A percentile compares a stretch with the other conserved stretches of the same genome.
These are phyloP conservation scores for Podospora bellae-mahoneyi DNA, from an alignment of 495 filamentous ascomycete species.

Conservation along the genomic window DNA sequence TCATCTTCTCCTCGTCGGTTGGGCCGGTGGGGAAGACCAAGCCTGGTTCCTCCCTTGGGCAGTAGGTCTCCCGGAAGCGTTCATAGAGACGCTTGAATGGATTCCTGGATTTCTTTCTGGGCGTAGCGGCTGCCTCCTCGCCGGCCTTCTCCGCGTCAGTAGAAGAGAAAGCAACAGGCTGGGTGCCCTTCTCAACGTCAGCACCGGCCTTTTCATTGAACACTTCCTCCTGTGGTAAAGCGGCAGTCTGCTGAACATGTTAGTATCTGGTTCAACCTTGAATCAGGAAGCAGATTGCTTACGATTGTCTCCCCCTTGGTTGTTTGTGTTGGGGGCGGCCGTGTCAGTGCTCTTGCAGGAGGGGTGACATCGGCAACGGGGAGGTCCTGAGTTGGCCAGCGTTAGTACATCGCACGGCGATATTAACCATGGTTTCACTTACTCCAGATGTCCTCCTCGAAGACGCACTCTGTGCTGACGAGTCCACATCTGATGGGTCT, in stretches of 20 bases:
- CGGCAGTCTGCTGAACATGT: slow-evolving; percentile 11
- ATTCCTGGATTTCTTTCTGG: slow-evolving; percentile 15
- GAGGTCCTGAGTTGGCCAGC: slow-evolving; percentile 8
- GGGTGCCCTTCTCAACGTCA: slow-evolving; percentile 16
- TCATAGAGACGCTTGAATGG: slow-evolving; percentile 18
- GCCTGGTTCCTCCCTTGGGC: slow-evolving; percentile 28
- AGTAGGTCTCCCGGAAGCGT: slow-evolving; percentile 32
- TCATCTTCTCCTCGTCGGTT: slow-evolving; percentile 31
- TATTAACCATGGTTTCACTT: slow-evolving; percentile 4
- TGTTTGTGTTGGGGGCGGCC: not conserved
- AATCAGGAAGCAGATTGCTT: not conserved
- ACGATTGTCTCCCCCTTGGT: not conserved
- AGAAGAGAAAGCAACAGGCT: not conserved
- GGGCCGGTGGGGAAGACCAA: slow-evolving; percentile 31
- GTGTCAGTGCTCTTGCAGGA: slow-evolving; percentile 6
- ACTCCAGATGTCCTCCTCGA: slow-evolving; percentile 26
- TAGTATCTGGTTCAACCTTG: not conserved
- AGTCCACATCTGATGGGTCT: slow-evolving; percentile 25
- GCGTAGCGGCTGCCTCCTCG: not conserved
- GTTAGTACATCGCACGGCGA: slow-evolving; percentile 10
- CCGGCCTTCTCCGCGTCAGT: slow-evolving; percentile 18
- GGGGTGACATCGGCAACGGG: not conserved
- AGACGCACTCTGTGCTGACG: slow-evolving; percentile 16
- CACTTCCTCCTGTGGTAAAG: slow-evolving; percentile 13
- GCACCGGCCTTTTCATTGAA: slow-evolving; percentile 23